phyloP scores from a whole-genome alignment of 1,139 yeast genomes.

The Geotrichum fermentans region DNA sequence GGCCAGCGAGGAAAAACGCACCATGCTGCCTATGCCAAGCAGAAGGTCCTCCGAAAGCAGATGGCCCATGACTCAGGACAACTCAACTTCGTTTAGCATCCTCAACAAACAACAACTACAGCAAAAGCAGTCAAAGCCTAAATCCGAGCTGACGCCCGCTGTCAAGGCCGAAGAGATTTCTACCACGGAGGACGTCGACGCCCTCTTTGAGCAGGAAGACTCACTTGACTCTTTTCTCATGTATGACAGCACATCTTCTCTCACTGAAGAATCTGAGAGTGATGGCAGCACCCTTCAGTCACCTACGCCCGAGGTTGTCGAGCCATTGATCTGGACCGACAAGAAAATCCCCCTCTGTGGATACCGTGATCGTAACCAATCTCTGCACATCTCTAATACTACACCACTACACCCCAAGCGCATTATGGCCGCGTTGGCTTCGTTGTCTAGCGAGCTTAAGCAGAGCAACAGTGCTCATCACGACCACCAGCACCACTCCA shows the following conservation, averaged over 20 bases:
- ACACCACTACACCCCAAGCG: slow-evolving; percentile 11
- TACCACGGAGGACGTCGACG: slow-evolving; percentile 1
- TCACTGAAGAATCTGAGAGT: slow-evolving; percentile 18
- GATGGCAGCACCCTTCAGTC: slow-evolving; percentile 2
- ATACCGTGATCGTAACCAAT: slow-evolving; percentile 25
- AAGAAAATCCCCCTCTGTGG: slow-evolving; percentile 29
- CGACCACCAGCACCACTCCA: background rate
- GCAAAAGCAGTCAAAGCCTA: slow-evolving; percentile 8
- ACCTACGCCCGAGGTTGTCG: slow-evolving; percentile 1
- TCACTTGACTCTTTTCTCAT: slow-evolving; percentile 20
- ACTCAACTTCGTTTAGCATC: slow-evolving; percentile 30
- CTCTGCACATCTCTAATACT: slow-evolving; percentile 10
- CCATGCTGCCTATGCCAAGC: background rate
- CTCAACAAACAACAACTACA: slow-evolving; percentile 18
- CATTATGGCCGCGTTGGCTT: slow-evolving; percentile 16
- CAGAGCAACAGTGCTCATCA: background rate
- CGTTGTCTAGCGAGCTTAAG: slow-evolving; percentile 8
- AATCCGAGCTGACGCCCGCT: background rate
- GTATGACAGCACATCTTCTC: slow-evolving; percentile 24
- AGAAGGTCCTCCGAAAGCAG: slow-evolving; percentile 11
- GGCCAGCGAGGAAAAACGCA: background rate
- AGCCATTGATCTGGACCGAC: slow-evolving; percentile 20
- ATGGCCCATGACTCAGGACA: slow-evolving; percentile 32
- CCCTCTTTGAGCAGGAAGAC: slow-evolving; percentile 8
- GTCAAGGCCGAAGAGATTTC: slow-evolving; percentile 3